Percentiles rank a stretch among this genome's conserved stretches.
Evolutionary conservation across 1,284 basidiomycete genomes (phyloP).

Genomic region (Apiotrichum laibachii): DNA sequence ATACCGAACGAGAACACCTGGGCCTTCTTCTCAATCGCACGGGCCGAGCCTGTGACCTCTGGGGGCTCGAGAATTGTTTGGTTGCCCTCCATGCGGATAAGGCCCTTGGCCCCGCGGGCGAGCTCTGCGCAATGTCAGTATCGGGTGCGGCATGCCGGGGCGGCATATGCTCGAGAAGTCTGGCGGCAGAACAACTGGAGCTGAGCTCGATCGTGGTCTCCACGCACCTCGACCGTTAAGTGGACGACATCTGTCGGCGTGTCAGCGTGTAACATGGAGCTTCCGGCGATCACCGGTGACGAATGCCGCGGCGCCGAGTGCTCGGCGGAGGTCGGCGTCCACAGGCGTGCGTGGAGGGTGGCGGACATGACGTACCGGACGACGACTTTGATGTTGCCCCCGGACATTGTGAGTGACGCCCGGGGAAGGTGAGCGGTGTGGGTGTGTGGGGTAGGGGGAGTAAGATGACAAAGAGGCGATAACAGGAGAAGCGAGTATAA

Average conservation of each 20-base stretch:
- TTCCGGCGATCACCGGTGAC: no score
- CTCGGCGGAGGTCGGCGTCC: neutral
- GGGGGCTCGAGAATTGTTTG: conserved; percentile 88
- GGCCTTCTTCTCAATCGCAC: conserved; percentile 79
- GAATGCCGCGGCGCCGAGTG: no score
- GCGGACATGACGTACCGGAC: conserved; percentile 56
- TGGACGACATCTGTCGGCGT: conserved; percentile 70
- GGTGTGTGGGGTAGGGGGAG: neutral
- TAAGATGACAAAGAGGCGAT: neutral
- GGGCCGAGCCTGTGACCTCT: conserved; percentile 54
- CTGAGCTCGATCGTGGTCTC: neutral
- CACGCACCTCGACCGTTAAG: conserved; percentile 83
- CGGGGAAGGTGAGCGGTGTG: conserved; percentile 3
- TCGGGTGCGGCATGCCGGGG: no score
- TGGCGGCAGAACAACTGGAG: no score
- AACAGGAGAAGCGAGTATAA: neutral
- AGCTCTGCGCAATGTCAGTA: conserved; percentile 60
- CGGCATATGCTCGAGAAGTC: no score
- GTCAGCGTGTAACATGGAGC: no score
- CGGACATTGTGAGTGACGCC: conserved; percentile 39
- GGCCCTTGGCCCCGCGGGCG: conserved; percentile 80
- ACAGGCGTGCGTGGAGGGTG: neutral
- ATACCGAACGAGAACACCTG: conserved; percentile 76
- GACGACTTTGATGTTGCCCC: conserved; percentile 85
- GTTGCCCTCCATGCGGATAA: conserved; percentile 89